These are phyloP conservation scores for Pisolithus thermaeus DNA, from an alignment of 1,284 basidiomycete species.

Conservation along the genomic window DNA sequence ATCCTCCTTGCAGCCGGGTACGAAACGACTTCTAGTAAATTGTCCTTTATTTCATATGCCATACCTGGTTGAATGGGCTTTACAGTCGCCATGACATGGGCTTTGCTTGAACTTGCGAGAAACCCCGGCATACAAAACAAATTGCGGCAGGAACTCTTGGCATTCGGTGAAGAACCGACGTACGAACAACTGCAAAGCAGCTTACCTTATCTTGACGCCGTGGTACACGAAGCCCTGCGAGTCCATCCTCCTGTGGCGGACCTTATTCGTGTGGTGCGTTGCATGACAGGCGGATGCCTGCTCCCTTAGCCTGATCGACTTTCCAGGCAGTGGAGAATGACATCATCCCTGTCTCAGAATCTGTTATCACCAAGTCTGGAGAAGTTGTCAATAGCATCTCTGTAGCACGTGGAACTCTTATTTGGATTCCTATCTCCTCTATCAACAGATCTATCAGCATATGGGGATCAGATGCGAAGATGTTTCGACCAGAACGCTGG, in stretches of 20 bases:
- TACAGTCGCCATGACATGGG: slow-evolving; percentile 20
- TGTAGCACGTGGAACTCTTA: slow-evolving; percentile 38
- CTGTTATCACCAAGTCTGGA: slow-evolving; percentile 31
- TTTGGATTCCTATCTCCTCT: slow-evolving; percentile 37
- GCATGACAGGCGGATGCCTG: slow-evolving; percentile 8
- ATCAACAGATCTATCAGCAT: slow-evolving; percentile 45
- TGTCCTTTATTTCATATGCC: neutral
- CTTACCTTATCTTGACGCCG: slow-evolving; percentile 32
- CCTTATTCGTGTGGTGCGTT: slow-evolving; percentile 20
- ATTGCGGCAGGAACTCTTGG: slow-evolving; percentile 36
- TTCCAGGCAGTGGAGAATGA: slow-evolving; percentile 44
- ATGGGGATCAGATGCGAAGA: slow-evolving; percentile 37
- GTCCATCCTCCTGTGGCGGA: slow-evolving; percentile 12
- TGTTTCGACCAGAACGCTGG: slow-evolving; percentile 20
- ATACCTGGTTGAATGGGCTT: neutral
- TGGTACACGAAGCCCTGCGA: slow-evolving; percentile 24
- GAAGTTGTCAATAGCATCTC: slow-evolving; percentile 31
- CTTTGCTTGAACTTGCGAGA: slow-evolving; percentile 17
- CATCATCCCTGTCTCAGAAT: slow-evolving; percentile 42
- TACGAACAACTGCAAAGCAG: slow-evolving; percentile 29
- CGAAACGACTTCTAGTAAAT: slow-evolving; percentile 39
- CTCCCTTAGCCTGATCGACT: neutral
- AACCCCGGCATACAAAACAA: slow-evolving; percentile 30
- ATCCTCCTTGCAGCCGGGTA: slow-evolving; percentile 38
- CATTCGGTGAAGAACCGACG: slow-evolving; percentile 26